Evolutionary conservation across 345 rosid species (phyloP), one percentile per base, ranked within the genome.

Genomic region (Ceriops tagal): DNA sequence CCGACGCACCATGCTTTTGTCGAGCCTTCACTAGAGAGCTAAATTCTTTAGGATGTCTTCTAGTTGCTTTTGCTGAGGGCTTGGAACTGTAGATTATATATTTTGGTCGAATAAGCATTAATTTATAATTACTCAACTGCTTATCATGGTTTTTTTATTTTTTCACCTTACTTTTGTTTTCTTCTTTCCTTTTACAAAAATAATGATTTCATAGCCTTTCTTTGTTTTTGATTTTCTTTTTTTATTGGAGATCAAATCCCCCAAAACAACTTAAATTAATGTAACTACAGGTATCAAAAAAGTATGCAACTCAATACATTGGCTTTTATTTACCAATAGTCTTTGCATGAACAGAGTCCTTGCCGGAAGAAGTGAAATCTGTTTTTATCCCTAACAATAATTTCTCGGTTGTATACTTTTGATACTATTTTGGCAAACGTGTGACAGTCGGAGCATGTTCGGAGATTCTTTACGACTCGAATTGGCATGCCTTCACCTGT

Each of bases 381-480:
- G 52, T 79, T 85, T 53, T 83, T 84, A 69, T 85, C 86, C 74
- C 90, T 70, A 35, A 87, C 47, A 32, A 80, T 53, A 68, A 89
- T 85, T 74, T 85, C 83, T 66, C 88, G 52, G 46, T 68, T 70
- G 58, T 85, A 85, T 26, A 65, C 64, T 73, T 73, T 72, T 20
- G 88, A 85, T 57, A 77, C 85, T 10, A 70, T 56, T 65, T 81
- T 85, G 19, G 88, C 85, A 67, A 80, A 89, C 43, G 86, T 69
- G 57, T 85, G 92, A 68, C 89, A 86, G 59, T 89, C 89, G 7
- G 81, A 81, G 66, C 93, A 89, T 62, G 75, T 81, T 57, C 88
- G 76, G 21, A 89, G 80, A 72, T 89, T 87, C 83, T 85, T 89
- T 1, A 79, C 84, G 19, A 89, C 73, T 39, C 75, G 78, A 53